Evolutionary conservation across 345 rosid species (phyloP).

Genomic region (Eucalyptus coolabah): DNA sequence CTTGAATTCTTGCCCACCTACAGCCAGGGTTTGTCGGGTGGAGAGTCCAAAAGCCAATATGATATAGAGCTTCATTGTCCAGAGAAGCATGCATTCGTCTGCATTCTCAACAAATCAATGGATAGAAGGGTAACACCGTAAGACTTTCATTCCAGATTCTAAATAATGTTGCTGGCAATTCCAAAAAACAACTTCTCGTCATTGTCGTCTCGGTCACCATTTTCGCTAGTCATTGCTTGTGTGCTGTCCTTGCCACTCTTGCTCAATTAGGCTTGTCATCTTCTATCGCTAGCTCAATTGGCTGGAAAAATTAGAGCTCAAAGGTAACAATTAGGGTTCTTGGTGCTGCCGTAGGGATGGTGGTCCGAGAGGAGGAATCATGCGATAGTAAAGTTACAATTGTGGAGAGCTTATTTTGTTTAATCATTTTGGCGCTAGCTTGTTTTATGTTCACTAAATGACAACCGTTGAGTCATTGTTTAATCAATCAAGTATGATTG

Average conservation of each 20-base stretch:
- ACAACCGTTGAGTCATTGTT: accelerated
- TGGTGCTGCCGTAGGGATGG: neutral
- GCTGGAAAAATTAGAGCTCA: neutral
- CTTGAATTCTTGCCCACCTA: neutral
- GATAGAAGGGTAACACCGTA: accelerated
- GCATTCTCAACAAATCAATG: neutral
- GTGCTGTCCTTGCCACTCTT: neutral
- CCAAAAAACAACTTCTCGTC: neutral
- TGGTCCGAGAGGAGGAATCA: neutral
- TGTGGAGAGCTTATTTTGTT: neutral
- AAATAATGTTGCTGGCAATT: too few relatives aligned
- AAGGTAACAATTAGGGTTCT: neutral
- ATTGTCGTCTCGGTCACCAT: accelerated
- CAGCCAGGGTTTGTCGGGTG: neutral
- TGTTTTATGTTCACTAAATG: accelerated
- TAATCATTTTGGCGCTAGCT: accelerated
- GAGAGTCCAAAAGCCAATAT: too few relatives aligned
- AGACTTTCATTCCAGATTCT: neutral
- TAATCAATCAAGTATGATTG: too few relatives aligned
- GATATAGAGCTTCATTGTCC: too few relatives aligned
- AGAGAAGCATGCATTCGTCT: too few relatives aligned
- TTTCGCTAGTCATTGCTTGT: neutral
- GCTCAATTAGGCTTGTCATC: neutral
- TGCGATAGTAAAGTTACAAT: neutral
- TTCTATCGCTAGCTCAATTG: neutral